Evolutionary conservation across 352 stramenopile genomes (phyloP).

Genomic region (Albugo candida): DNA sequence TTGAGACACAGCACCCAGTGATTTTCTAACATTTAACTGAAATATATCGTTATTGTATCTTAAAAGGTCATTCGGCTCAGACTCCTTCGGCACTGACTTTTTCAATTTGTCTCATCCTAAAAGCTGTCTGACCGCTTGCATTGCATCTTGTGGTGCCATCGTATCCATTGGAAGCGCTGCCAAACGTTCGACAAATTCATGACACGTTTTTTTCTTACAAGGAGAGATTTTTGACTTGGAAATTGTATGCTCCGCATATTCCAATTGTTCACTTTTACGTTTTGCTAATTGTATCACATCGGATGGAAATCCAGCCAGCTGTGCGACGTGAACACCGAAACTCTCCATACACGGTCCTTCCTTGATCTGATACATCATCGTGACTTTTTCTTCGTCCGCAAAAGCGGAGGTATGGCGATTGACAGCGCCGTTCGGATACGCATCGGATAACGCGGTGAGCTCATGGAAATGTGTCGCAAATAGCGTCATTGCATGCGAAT

Average conservation of each 20-base stretch:
- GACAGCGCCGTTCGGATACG: constrained; percentile 32
- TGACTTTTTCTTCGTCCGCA: constrained; percentile 52
- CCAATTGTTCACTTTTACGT: constrained; percentile 88
- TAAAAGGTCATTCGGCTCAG: too few species aligned
- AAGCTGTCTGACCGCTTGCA: constrained; percentile 4
- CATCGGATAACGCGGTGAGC: constrained; percentile 84
- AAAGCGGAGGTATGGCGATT: constrained; percentile 96
- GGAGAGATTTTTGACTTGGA: too few species aligned
- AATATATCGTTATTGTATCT: too few species aligned
- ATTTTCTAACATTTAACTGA: too few species aligned
- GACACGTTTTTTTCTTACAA: constrained; percentile 19
- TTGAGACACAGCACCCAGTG: too few species aligned
- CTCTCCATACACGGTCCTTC: constrained; percentile 92
- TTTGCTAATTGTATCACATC: constrained; percentile 87
- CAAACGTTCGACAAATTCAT: constrained; percentile 29
- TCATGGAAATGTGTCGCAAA: constrained; percentile 99
- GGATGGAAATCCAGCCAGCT: constrained; percentile 90
- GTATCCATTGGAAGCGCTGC: constrained; percentile 44
- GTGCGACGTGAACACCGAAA: constrained; percentile 97
- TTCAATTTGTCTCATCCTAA: too few species aligned
- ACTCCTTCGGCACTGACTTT: too few species aligned
- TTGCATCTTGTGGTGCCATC: constrained; percentile 21
- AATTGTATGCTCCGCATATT: constrained; percentile 46
- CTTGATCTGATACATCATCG: constrained; percentile 85
- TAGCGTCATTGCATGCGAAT: constrained; percentile 70